phyloP scores from a whole-genome alignment of 2,329 filamentous ascomycete species.

The Knoxdaviesia proteae region DNA sequence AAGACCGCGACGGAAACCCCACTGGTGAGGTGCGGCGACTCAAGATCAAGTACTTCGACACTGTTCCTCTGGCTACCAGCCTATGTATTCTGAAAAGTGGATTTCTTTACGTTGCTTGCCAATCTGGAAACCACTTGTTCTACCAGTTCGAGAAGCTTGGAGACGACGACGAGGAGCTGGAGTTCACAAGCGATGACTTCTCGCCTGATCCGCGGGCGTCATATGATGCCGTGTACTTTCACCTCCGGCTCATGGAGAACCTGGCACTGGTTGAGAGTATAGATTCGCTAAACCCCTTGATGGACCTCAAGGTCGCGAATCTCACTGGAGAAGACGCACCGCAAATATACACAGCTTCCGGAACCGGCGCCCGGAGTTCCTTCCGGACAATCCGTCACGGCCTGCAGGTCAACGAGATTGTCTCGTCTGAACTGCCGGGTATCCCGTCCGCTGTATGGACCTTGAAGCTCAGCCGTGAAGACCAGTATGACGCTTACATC shows the following conservation, averaged over 20 bases:
- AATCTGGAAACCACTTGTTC: conserved; percentile 82
- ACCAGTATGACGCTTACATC: conserved; percentile 85
- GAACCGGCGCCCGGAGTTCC: conserved; percentile 68
- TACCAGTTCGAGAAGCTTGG: conserved; percentile 97
- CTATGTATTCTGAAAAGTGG: conserved; percentile 90
- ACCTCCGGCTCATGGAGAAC: conserved; percentile 60
- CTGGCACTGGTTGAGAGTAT: conserved; percentile 69
- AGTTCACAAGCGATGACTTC: conserved; percentile 69
- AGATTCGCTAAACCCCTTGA: conserved; percentile 72
- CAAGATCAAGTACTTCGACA: conserved; percentile 96
- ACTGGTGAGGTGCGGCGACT: conserved; percentile 66
- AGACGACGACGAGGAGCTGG: conserved; percentile 77
- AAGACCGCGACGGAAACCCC: conserved; percentile 56
- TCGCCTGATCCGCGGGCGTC: conserved; percentile 51
- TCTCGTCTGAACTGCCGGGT: conserved; percentile 78
- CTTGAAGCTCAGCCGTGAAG: conserved; percentile 60
- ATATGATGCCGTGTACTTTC: conserved; percentile 69
- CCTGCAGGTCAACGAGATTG: conserved; percentile 79
- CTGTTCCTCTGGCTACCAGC: conserved; percentile 69
- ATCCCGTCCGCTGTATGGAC: conserved; percentile 91
- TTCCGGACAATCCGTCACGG: conserved; percentile 89
- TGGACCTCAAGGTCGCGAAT: conserved; percentile 84
- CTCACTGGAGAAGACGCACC: conserved; percentile 81
- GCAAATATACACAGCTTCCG: conserved; percentile 86
- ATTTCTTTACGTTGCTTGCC: conserved; percentile 79